A percentile compares a stretch with the other conserved stretches of the same genome.
Conservation (phyloP, 2,329 filamentous ascomycete species). For the Aspergillus calidoustus region DNA sequence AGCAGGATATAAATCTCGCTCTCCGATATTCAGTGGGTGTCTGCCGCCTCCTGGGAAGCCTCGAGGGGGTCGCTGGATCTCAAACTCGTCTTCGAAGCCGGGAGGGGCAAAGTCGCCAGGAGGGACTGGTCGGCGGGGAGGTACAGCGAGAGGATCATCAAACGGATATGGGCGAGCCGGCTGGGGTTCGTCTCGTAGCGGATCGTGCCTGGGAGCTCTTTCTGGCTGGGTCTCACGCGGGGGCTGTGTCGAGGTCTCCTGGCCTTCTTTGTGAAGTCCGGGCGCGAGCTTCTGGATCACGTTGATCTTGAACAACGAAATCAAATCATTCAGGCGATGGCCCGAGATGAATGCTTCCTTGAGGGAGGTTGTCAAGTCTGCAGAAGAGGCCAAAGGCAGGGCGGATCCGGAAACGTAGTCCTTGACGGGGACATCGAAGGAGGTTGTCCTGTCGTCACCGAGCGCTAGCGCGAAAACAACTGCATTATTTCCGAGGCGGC, state of each 20-base stretch:
- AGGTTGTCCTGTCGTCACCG: slow-evolving; percentile 78
- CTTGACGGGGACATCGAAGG: slow-evolving; percentile 73
- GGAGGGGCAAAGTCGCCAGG: slow-evolving; percentile 79
- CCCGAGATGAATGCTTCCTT: slow-evolving; percentile 74
- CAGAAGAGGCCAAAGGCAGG: slow-evolving; percentile 54
- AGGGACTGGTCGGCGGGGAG: slow-evolving; percentile 67
- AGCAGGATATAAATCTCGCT: slow-evolving; percentile 85
- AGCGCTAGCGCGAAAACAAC: slow-evolving; percentile 79
- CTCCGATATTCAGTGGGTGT: slow-evolving; percentile 73
- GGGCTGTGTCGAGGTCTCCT: slow-evolving; percentile 61
- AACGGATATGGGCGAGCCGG: slow-evolving; percentile 72
- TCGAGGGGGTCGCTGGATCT: slow-evolving; percentile 72
- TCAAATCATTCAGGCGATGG: slow-evolving; percentile 70
- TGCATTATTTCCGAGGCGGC: slow-evolving; percentile 80
- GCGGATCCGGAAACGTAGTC: slow-evolving; percentile 74
- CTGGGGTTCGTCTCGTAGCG: slow-evolving; percentile 55
- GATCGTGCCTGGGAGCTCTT: slow-evolving; percentile 50
- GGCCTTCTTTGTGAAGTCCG: slow-evolving; percentile 75
- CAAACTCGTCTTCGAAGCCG: slow-evolving; percentile 90
- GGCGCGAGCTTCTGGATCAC: slow-evolving; percentile 86
- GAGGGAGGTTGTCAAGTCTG: slow-evolving; percentile 39
- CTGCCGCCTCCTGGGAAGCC: slow-evolving; percentile 52
- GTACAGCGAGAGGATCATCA: slow-evolving; percentile 66
- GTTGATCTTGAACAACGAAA: slow-evolving; percentile 72
- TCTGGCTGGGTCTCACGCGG: slow-evolving; percentile 47